Base-by-base conservation (phyloP, 1,284 basidiomycete genomes). In the Prillingera fragicola region DNA sequence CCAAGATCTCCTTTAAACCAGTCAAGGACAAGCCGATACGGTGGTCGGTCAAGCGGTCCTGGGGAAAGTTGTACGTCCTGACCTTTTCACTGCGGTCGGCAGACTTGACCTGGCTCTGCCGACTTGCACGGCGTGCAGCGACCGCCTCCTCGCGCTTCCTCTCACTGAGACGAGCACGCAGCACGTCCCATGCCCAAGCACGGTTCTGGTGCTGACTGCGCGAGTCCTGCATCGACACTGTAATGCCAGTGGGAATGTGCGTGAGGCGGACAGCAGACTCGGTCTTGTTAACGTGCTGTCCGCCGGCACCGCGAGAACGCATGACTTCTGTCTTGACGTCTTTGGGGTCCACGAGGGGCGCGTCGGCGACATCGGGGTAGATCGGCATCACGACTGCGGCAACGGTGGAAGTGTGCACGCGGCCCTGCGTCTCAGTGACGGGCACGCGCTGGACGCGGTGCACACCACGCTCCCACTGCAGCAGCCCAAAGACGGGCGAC, bases 201-300 rank as follows among this genome's bases (percentile, higher is more conserved):
- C 81, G 82, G 62, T 96, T 95, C 85, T 92, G 43, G 65, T 98
- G 94, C 65, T 98, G 94, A 61, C 85, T 90, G 8, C 95, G 80
- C 53, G 92, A 91, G 60, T 99, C 94, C 73, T 98, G 95, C 89
- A 97, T 97, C 4, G 90, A 92, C 8, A 98, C 95, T 0, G 84
- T 85, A 44, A 97, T 87, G 1, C 92, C 91, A 1, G 90, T 88
- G 0, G 95, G 94, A 12, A 87, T 73, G 60, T 98, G 95, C 0
- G 91, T 95, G 26, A 98, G 71, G 1, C 95, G 83, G n/a, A 99
- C 88, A 1, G 95, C 95, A 1, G 91, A 96, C 70, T 98, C 95
- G 0, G 94, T 98, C 77, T 88, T 90, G 74, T 98, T 99, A 60
- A 98, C 95, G 72, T 98, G 94, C 84, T 94, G 61, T n/a, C 95